Percentiles rank a stretch among this genome's conserved stretches.
phyloP scores from a whole-genome alignment of 2,329 filamentous ascomycete genomes.

The Paracamarosporium sp. region DNA sequence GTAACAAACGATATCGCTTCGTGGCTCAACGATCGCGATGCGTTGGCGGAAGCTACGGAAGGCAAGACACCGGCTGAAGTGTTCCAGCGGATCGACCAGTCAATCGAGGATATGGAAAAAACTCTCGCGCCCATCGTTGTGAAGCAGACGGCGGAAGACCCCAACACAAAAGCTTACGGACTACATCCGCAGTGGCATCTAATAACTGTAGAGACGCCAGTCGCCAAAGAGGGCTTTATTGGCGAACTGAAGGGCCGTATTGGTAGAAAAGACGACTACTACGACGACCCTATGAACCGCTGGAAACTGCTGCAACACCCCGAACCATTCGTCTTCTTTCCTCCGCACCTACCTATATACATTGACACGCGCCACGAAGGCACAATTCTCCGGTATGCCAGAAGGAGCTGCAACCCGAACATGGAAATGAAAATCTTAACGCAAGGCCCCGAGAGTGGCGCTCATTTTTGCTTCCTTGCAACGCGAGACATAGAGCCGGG shows the following conservation, averaged over 20 bases:
- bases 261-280: constrained; percentile 56
- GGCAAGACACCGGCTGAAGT: constrained; percentile 69
- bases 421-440: constrained; percentile 87
- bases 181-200: constrained; percentile 74
- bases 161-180: constrained; percentile 58
- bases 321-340: constrained; percentile 68
- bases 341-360: constrained; percentile 85
- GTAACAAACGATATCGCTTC: constrained; percentile 76
- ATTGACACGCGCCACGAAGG: constrained; percentile 92
- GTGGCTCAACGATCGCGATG: constrained; percentile 79
- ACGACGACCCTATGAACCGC: constrained; percentile 52
- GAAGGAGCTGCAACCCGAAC: constrained; percentile 90
- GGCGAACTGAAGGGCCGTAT: constrained; percentile 73
- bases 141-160: constrained; percentile 61
- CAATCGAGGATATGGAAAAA: constrained; percentile 61
- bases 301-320: constrained; percentile 58
- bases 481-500: constrained; percentile 76
- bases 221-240: constrained; percentile 62
- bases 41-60: constrained; percentile 71
- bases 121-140: constrained; percentile 58
- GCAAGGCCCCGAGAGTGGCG: constrained; percentile 68
- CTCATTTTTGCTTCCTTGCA: constrained; percentile 92
- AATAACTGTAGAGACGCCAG: constrained; percentile 61
- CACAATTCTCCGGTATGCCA: constrained; percentile 84
- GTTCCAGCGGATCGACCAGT: constrained; percentile 67